Base-by-base conservation (phyloP, 306 rosid species). In the Cucurbita ficifolia region DNA sequence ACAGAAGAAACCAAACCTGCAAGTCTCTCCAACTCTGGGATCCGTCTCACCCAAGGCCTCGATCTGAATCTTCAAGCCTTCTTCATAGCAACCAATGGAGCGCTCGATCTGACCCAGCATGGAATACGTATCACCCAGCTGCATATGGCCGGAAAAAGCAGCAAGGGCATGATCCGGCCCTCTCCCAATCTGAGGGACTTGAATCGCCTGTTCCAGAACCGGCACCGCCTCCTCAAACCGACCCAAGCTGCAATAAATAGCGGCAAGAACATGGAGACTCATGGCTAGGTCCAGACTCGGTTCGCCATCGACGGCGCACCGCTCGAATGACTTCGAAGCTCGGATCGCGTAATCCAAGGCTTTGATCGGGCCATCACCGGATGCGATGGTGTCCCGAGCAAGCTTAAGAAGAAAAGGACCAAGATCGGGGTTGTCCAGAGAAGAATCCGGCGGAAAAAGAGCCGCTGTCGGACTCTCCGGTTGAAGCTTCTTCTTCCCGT, bases 111-210 rank as follows among this genome's bases (percentile, higher is more conserved):
- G 93, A 4, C 99, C 99, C 50, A 95, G 86, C 99, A 95, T 95
- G 12, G 99, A 95, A 68, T 78, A 95, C 70, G 99, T 95, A 61
- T 95, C 99, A 2, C 99, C 99, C 3, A 95, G 77, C 61, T 95
- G 99, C 99, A 95, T 95, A 38, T 91, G 78, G 1, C 99, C 99
- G 2, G 99, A 95, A 84, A 95, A 95, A 7, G 90, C 92, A 10
- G 99, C 99, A 5, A 95, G 96, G 6, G 99, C 96, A 77, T 95
- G 97, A 85, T 95, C 99, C 18, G 92, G 75, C 14, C 99, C 97
- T 10, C 85, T 60, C 0, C 75, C 42, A 0, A 90, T 76, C 1
- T 89, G 90, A 0, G 97, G 97, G 4, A 95, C 96, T 19, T 51
- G 89, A 81, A 91, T 95, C 52, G 96, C 97, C 80, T 93, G 86